These are phyloP conservation scores for Neopestalotiopsis clavispora DNA, from an alignment of 2,329 filamentous ascomycete species.

Conservation along the genomic window DNA sequence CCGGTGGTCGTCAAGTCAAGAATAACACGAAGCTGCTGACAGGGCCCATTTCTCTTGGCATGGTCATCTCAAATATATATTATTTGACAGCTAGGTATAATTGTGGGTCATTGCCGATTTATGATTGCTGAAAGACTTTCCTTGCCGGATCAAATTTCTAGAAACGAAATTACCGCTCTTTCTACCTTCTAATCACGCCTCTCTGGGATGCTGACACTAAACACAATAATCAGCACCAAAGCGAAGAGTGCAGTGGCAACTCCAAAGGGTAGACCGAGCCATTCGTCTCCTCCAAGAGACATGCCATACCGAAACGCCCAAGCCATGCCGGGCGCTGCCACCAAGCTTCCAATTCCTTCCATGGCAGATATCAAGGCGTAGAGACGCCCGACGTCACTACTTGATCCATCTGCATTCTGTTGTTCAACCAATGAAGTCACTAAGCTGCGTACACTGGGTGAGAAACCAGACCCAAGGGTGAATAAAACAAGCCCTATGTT, in stretches of 20 bases:
- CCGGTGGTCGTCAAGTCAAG: neutral
- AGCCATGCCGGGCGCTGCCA: conserved; percentile 11
- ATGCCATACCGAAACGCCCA: conserved; percentile 10
- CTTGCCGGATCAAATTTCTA: too few relatives aligned
- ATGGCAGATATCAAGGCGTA: conserved; percentile 13
- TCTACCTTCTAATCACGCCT: neutral
- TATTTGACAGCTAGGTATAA: too few relatives aligned
- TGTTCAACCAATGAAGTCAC: conserved; percentile 8
- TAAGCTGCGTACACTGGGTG: conserved; percentile 7
- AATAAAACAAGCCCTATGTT: neutral
- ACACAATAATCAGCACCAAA: conserved; percentile 8
- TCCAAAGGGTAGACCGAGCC: conserved; percentile 13
- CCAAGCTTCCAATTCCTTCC: conserved; percentile 7
- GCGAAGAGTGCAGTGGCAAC: conserved; percentile 6
- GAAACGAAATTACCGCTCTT: neutral
- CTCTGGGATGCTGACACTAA: conserved; percentile 4
- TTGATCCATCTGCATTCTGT: neutral
- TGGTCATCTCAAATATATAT: neutral
- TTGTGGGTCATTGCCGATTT: too few relatives aligned
- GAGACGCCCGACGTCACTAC: conserved; percentile 6
- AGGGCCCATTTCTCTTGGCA: neutral
- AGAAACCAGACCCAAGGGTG: conserved; percentile 9
- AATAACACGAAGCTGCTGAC: neutral
- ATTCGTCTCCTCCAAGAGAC: conserved; percentile 4
- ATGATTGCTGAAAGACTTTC: too few relatives aligned